Conservation (phyloP, 2,329 filamentous ascomycete genomes). For the Penicillium sp. region DNA sequence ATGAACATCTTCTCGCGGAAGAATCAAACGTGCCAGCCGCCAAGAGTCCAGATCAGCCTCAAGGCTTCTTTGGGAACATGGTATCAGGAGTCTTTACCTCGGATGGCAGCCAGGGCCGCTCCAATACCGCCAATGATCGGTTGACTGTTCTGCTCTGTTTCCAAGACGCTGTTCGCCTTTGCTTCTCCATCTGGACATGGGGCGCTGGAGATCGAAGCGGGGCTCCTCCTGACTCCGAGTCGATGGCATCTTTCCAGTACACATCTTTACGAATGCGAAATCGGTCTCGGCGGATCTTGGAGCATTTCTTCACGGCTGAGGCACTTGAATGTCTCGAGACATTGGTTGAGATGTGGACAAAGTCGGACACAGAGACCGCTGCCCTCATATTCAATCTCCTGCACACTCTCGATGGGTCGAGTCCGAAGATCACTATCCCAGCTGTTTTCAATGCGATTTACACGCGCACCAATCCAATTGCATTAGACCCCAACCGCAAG, state of each 20-base stretch:
- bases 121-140: slow-evolving; percentile 84
- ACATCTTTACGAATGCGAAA: slow-evolving; percentile 90
- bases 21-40: slow-evolving; percentile 65
- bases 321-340: slow-evolving; percentile 92
- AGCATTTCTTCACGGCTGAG: slow-evolving; percentile 90
- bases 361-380: slow-evolving; percentile 51
- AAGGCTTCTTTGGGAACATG: slow-evolving; percentile 91
- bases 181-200: slow-evolving; percentile 95
- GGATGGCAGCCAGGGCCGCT: slow-evolving; percentile 72
- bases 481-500: slow-evolving; percentile 73
- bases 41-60: slow-evolving; percentile 78
- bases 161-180: slow-evolving; percentile 89
- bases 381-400: slow-evolving; percentile 77
- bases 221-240: slow-evolving; percentile 60
- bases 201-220: slow-evolving; percentile 55
- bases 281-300: slow-evolving; percentile 77
- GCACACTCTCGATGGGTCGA: slow-evolving; percentile 84
- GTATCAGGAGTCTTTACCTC: slow-evolving; percentile 85
- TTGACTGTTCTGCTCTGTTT: slow-evolving; percentile 94
- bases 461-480: slow-evolving; percentile 81
- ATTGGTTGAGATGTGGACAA: slow-evolving; percentile 77
- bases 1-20: slow-evolving; percentile 75
- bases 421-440: slow-evolving; percentile 86
- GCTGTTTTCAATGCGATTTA: slow-evolving; percentile 96
- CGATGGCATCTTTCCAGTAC: slow-evolving; percentile 79